Conservation (phyloP, 345 rosid genomes). For the Crucihimalaya himalaica region DNA sequence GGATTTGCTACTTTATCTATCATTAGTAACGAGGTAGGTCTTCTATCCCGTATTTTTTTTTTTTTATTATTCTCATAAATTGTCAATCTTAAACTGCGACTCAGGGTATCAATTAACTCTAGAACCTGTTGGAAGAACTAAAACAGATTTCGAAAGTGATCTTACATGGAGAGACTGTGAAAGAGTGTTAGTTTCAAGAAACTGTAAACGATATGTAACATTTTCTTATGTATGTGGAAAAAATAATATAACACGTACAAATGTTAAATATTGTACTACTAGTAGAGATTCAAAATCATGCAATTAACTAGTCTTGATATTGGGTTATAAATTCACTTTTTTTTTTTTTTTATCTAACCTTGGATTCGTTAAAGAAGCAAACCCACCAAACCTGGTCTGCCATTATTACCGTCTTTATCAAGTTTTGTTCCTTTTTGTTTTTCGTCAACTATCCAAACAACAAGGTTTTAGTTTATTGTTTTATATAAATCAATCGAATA, state of each 20-base stretch:
- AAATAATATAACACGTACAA: not conserved
- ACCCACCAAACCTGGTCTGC: slow-evolving; percentile 40
- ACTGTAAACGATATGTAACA: not conserved
- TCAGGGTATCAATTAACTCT: not conserved
- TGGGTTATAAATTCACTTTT: slow-evolving; percentile 14
- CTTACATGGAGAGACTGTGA: not conserved
- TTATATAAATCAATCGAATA: not conserved
- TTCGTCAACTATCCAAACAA: slow-evolving; percentile 27
- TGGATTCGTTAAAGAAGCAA: slow-evolving; percentile 41
- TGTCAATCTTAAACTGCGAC: not conserved
- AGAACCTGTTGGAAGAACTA: not conserved
- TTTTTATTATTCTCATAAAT: not conserved
- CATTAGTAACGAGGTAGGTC: not conserved
- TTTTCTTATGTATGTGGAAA: not conserved
- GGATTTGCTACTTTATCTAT: not conserved
- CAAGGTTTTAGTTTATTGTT: not conserved
- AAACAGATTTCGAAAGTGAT: too few relatives aligned
- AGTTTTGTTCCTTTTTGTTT: not conserved
- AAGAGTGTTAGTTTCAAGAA: not conserved
- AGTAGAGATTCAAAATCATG: not conserved
- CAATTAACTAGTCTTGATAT: slow-evolving; percentile 5
- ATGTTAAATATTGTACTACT: too few relatives aligned
- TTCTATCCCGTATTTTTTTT: not conserved
- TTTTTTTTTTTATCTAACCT: slow-evolving; percentile 29
- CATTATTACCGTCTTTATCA: slow-evolving; percentile 40